Evolutionary conservation across 2,329 filamentous ascomycete species (phyloP), one percentile per base, ranked within the genome.

Genomic region (Curvularia hawaiiensis): DNA sequence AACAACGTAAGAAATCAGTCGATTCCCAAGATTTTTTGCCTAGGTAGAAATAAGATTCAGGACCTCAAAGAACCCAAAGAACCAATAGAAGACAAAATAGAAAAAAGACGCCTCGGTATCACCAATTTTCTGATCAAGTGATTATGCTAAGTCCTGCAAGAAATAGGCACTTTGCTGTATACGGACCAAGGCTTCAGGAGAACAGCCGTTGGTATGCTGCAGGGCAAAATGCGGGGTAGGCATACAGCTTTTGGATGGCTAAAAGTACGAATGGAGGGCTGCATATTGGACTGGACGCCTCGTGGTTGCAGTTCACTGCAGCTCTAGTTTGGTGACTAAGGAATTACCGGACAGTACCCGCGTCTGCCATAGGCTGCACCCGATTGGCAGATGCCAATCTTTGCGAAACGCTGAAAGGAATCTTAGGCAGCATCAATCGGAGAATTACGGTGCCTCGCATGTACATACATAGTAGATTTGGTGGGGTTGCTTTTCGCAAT

Each of bases 101-200:
- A 47, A 47, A 47, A 47, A 22, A 47, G 1, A 14, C n/a, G 44
- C 44, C 44, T 47, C 44, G 44, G 44, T 47, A 24, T 10, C 30
- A 10, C n/a, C 26, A 14, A 16, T 4, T 47, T 18, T 47, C 26
- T 9, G 16, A 18, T 20, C 28, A 28, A 28, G 30, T 20, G 28
- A 47, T 47, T 31, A 30, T 47, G 18, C 8, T 18, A 22, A 43
- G 22, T 22, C 20, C 22, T 22, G 40, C 40, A 16, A 43, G 20
- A 24, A 16, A 4, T 6, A 16, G 40, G 18, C 28, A 47, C 44
- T 47, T 47, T 31, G 44, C 30, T 33, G n/a, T 47, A 47, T 43
- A 43, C 11, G 40, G 20, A 43, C 40, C 40, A 43, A 26, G 16
- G 11, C 40, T 24, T 12, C 12, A 43, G 20, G 14, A 43, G 5